Evolutionary conservation across 768 basidiomycete genomes (phyloP).

Genomic region (Austroboletus eburneus): DNA sequence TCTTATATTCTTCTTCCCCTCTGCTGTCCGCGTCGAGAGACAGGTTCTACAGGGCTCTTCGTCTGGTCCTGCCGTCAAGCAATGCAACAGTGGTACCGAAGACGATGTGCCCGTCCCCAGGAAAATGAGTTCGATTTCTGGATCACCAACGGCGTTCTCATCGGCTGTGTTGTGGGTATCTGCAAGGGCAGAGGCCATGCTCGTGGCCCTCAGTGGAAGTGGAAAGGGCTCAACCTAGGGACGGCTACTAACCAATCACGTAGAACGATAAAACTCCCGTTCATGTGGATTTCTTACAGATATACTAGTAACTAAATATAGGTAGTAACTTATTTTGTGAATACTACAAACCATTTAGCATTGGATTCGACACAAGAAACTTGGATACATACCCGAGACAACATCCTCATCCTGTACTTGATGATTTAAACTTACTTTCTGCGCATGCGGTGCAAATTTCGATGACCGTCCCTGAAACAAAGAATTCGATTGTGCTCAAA

Average conservation of each 20-base stretch:
- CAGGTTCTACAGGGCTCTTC: slow-evolving; percentile 58
- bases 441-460: slow-evolving; percentile 90
- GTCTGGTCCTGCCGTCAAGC: slow-evolving; percentile 65
- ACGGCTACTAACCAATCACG: too few relatives aligned
- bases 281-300: too few relatives aligned
- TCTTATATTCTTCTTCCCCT: slow-evolving; percentile 79
- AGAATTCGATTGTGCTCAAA: too few relatives aligned
- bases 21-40: slow-evolving; percentile 58
- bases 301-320: too few relatives aligned
- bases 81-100: slow-evolving; percentile 63
- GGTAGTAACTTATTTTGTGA: slow-evolving; percentile 30
- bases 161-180: neutral
- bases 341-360: slow-evolving; percentile 17
- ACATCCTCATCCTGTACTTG: slow-evolving; percentile 86
- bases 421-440: slow-evolving; percentile 86
- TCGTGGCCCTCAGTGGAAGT: neutral
- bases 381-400: slow-evolving; percentile 66
- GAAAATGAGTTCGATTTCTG: slow-evolving; percentile 62
- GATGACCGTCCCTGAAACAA: slow-evolving; percentile 77
- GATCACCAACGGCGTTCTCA: too few relatives aligned
- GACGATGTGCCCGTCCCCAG: slow-evolving; percentile 82
- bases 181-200: slow-evolving; percentile 1
- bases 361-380: neutral
- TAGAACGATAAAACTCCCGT: too few relatives aligned
- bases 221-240: too few relatives aligned